These are phyloP conservation scores for Sanghuangporus sanghuang DNA, from an alignment of 1,284 basidiomycete genomes.

Conservation along the genomic window DNA sequence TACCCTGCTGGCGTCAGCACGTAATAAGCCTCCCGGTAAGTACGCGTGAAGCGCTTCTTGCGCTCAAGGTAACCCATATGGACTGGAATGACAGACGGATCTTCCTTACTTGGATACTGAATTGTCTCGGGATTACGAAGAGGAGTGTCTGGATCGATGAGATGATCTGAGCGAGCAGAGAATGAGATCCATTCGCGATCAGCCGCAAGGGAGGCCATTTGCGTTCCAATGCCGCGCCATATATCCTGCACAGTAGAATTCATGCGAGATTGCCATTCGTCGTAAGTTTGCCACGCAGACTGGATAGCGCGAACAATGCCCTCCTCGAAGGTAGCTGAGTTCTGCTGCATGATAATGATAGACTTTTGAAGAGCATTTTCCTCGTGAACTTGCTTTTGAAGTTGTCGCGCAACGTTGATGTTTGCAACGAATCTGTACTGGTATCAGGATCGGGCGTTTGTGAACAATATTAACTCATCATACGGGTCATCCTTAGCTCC, in stretches of 20 bases:
- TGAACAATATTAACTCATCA: slow-evolving; percentile 22
- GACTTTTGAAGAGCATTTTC: slow-evolving; percentile 98
- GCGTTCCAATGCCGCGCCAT: slow-evolving; percentile 70
- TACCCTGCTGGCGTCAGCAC: slow-evolving; percentile 95
- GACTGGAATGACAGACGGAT: slow-evolving; percentile 84
- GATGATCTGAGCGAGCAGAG: slow-evolving; percentile 89
- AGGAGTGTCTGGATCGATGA: slow-evolving; percentile 95
- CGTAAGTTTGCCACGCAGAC: slow-evolving; percentile 95
- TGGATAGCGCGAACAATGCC: slow-evolving; percentile 95
- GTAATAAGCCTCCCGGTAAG: slow-evolving; percentile 87
- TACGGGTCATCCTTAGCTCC: slow-evolving; percentile 85
- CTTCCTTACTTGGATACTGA: slow-evolving; percentile 90
- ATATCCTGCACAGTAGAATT: slow-evolving; percentile 75
- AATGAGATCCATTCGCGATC: slow-evolving; percentile 98
- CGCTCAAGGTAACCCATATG: slow-evolving; percentile 92
- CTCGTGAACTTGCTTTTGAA: slow-evolving; percentile 92
- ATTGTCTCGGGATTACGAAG: slow-evolving; percentile 78
- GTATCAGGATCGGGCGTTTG: not conserved
- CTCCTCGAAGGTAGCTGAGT: slow-evolving; percentile 95
- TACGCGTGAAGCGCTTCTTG: slow-evolving; percentile 94
- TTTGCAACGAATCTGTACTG: slow-evolving; percentile 60
- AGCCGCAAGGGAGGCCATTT: slow-evolving; percentile 83
- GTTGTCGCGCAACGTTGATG: slow-evolving; percentile 78
- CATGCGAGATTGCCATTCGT: slow-evolving; percentile 95
- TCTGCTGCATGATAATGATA: slow-evolving; percentile 99